Base-by-base conservation (phyloP, 306 rosid genomes). In the Geum urbanum region DNA sequence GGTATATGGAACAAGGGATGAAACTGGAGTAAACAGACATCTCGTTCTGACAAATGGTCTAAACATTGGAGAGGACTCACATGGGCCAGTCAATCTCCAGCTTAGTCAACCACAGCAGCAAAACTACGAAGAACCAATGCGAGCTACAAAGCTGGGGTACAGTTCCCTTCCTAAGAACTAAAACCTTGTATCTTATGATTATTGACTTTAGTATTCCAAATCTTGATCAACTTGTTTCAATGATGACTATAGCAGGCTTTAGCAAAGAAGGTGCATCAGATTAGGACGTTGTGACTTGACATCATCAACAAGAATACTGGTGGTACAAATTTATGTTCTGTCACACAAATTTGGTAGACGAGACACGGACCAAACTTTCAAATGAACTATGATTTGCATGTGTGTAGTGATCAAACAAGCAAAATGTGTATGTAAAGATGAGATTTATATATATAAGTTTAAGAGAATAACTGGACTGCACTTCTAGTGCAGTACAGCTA, bases 41-140 rank as follows among this genome's bases (percentile, higher is more conserved):
- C 69, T 73, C 57, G 76, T 78, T 70, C 80, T 82, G 66, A 74
- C 82, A 66, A 76, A 82, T 73, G 84, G 82, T 77, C 83, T 71
- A 49, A 71, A 78, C 66, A 75, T 81, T 47, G 80, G 76, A 81
- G 89, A 90, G 67, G 89, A 85, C 77, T 74, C 86, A 48, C 75
- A 81, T 24, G 82, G 75, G 15, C 87, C 94, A 5, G 91, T 92
- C 73, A 79, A 78, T 76, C 96, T 92, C 88, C 97, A 86, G 74
- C 94, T 92, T 74, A 79, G 88, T 83, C 98, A 85, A 75, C 98
- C 97, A 75, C 90, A 82, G 65, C 86, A 75, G 50, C 82, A 84
- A 63, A 75, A 75, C 67, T 50, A 78, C 12, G 74, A 84, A 75
- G 67, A 77, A 75, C 75, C 86, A 67, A 71, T 81, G 19, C 77